A percentile compares a stretch with the other conserved stretches of the same genome.
These are phyloP conservation scores for Paramecium primaurelia DNA, from an alignment of 73 alveolate species.

Conservation along the genomic window DNA sequence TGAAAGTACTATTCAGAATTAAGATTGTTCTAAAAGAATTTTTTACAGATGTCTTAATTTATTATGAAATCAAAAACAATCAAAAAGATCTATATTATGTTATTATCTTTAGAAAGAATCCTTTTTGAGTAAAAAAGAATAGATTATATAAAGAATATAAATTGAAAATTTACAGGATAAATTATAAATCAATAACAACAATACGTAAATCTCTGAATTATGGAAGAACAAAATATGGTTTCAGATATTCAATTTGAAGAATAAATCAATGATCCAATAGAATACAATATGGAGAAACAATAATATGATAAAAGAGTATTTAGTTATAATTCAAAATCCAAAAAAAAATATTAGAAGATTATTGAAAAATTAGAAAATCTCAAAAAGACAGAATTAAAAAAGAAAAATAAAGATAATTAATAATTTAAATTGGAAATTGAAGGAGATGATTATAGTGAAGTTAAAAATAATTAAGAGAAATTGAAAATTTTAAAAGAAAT, in stretches of 20 bases:
- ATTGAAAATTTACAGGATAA: not conserved
- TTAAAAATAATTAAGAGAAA: not conserved
- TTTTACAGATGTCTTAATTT: no score
- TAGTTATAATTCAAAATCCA: not conserved
- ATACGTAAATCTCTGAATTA: not conserved
- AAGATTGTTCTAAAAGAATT: no score
- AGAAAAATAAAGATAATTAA: not conserved
- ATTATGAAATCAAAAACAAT: not conserved
- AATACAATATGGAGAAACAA: not conserved
- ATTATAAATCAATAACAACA: not conserved
- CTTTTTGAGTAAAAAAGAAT: not conserved
- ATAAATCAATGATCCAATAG: not conserved
- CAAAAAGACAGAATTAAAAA: not conserved
- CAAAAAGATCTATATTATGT: not conserved
- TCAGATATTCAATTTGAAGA: not conserved
- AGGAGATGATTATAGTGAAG: conserved; percentile 45
- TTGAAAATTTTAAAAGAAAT: conserved; percentile 12
- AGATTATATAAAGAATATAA: not conserved
- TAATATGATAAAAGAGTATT: not conserved
- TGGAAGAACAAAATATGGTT: not conserved
- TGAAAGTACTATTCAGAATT: no score
- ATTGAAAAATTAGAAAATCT: not conserved
- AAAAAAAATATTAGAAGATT: not conserved
- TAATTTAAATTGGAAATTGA: not conserved
- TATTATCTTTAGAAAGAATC: not conserved